Conservation (phyloP, 768 basidiomycete genomes). For the Psilocybe subaeruginosa region DNA sequence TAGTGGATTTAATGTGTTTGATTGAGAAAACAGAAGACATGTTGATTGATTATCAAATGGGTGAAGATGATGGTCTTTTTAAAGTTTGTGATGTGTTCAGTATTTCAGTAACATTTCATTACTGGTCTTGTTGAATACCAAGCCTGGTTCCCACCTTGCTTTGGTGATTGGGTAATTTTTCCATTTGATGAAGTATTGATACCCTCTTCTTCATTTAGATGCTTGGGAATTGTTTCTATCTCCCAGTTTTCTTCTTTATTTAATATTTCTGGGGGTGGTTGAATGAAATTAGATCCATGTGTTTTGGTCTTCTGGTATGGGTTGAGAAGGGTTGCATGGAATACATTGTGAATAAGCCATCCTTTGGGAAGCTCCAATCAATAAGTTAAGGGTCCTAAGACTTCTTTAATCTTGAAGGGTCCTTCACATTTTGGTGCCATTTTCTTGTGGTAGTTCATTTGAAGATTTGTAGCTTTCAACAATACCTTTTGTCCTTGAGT, state of each 20-base stretch:
- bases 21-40: too few relatives aligned
- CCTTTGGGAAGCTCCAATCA: slow-evolving; percentile 7
- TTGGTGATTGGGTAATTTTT: too few relatives aligned
- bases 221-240: not conserved
- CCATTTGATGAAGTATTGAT: too few relatives aligned
- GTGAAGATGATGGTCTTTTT: too few relatives aligned
- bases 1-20: too few relatives aligned
- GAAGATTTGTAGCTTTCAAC: slow-evolving; percentile 24
- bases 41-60: too few relatives aligned
- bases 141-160: too few relatives aligned
- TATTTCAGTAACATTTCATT: too few relatives aligned
- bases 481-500: slow-evolving; percentile 33
- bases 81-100: too few relatives aligned
- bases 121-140: too few relatives aligned
- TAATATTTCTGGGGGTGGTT: slow-evolving; percentile 13
- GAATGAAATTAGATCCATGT: slow-evolving; percentile 12
- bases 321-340: slow-evolving; percentile 18
- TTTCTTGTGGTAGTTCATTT: slow-evolving; percentile 13
- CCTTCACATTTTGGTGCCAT: slow-evolving; percentile 16
- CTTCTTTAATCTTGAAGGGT: slow-evolving; percentile 19
- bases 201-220: too few relatives aligned
- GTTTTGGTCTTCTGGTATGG: slow-evolving; percentile 12
- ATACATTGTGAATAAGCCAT: slow-evolving; percentile 21
- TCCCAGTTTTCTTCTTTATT: slow-evolving; percentile 20
- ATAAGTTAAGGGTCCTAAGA: slow-evolving; percentile 20